phyloP scores from a whole-genome alignment of 345 rosid genomes.

The Euphorbia lathyris region DNA sequence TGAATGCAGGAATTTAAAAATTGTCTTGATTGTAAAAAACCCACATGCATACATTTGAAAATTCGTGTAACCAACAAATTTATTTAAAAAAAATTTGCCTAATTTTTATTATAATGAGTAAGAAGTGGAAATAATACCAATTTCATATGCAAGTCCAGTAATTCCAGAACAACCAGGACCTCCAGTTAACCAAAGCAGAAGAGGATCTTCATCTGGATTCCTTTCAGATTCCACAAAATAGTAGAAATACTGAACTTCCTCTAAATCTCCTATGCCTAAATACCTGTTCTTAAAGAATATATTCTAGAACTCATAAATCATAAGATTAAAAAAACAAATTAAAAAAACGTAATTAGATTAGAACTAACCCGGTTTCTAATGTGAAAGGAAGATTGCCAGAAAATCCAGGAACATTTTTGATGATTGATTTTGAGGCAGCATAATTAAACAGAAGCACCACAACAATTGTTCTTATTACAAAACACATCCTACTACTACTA shows the following conservation, averaged over 20 bases:
- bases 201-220: constrained; percentile 44
- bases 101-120: no score
- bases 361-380: constrained; percentile 21
- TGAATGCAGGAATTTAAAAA: no score
- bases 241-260: constrained; percentile 39
- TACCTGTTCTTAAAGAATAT: constrained; percentile 20
- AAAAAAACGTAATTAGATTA: background rate
- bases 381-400: constrained; percentile 17
- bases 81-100: no score
- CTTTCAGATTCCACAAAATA: constrained; percentile 62
- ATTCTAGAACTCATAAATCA: no score
- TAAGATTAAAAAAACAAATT: no score
- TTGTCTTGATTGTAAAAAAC: no score
- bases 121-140: constrained; percentile 44
- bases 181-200: constrained; percentile 72
- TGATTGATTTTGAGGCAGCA: constrained; percentile 4
- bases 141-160: constrained; percentile 43
- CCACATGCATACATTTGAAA: no score
- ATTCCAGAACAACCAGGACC: constrained; percentile 73
- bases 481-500: background rate
- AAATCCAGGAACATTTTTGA: constrained; percentile 20
- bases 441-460: background rate
- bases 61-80: no score
- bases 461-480: background rate
- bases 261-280: constrained; percentile 22